Evolutionary conservation across 2,329 filamentous ascomycete species (phyloP).

Genomic region (Fusarium algeriense): DNA sequence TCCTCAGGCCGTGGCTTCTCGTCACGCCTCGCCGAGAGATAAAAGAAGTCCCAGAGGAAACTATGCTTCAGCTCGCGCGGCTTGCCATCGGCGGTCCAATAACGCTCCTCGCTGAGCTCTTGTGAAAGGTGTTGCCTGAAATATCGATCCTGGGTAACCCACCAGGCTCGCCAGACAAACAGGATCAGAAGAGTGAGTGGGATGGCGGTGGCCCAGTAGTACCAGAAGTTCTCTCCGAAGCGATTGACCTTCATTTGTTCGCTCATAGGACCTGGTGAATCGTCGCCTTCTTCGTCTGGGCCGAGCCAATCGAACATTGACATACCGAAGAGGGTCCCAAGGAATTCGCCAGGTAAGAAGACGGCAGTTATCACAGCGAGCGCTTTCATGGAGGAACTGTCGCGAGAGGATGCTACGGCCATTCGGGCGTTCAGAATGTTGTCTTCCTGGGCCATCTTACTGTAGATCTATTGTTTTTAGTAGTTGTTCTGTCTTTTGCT

Average conservation of each 20-base stretch:
- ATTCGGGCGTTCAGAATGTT: conserved; percentile 59
- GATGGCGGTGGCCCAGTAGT: conserved; percentile 60
- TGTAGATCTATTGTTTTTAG: conserved; percentile 55
- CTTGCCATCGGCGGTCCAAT: conserved; percentile 60
- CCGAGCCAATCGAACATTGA: conserved; percentile 62
- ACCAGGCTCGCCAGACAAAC: conserved; percentile 59
- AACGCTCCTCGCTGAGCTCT: conserved; percentile 62
- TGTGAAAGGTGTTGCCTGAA: conserved; percentile 59
- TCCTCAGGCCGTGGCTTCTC: conserved; percentile 41
- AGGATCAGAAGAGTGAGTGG: conserved; percentile 59
- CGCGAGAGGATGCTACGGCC: conserved; percentile 56
- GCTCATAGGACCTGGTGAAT: neutral
- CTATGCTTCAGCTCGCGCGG: conserved; percentile 57
- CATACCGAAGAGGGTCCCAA: conserved; percentile 60
- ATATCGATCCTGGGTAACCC: conserved; percentile 61
- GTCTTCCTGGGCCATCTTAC: conserved; percentile 63
- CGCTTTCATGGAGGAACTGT: conserved; percentile 63
- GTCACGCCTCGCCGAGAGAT: conserved; percentile 53
- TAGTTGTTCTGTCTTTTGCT: neutral
- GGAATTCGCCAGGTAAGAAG: conserved; percentile 62
- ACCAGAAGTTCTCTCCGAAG: conserved; percentile 59
- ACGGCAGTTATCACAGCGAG: conserved; percentile 62
- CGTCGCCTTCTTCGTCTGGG: conserved; percentile 48
- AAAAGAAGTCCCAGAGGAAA: conserved; percentile 60
- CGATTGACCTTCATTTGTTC: conserved; percentile 34